Conservation (phyloP, 495 filamentous ascomycete genomes). For the Penicillium goetzii region DNA sequence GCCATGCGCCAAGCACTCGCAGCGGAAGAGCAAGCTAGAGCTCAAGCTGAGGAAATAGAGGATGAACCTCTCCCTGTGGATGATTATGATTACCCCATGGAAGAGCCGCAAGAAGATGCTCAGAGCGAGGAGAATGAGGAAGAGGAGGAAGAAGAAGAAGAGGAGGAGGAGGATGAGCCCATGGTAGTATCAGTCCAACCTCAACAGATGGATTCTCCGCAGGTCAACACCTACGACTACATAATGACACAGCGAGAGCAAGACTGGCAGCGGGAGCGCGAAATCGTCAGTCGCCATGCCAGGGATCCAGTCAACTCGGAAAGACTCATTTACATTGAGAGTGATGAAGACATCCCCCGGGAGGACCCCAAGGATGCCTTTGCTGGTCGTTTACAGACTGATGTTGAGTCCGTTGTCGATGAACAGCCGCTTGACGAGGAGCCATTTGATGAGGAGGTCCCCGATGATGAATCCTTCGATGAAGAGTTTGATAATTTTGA, state of each 20-base stretch:
- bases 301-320: conserved; percentile 47
- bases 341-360: conserved; percentile 39
- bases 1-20: conserved; percentile 38
- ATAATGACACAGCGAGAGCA: conserved; percentile 34
- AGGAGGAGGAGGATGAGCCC: conserved; percentile 7
- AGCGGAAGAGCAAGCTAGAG: conserved; percentile 7
- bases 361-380: conserved; percentile 13
- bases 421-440: conserved; percentile 16
- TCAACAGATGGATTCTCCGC: not conserved
- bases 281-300: conserved; percentile 55
- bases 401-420: conserved; percentile 27
- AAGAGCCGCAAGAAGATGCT: conserved; percentile 1
- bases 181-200: conserved; percentile 12
- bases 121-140: not conserved
- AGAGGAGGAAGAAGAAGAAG: not conserved
- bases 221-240: not conserved
- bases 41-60: conserved; percentile 8
- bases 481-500: conserved; percentile 4
- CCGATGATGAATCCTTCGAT: not conserved
- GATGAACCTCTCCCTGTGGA: not conserved
- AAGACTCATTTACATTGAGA: conserved; percentile 56
- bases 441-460: conserved; percentile 1
- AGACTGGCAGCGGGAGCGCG: conserved; percentile 56
- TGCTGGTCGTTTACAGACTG: conserved; percentile 20
- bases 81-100: conserved; percentile 7